Base-by-base conservation (phyloP, 192 early-diverging fungal genomes). In the Coemansia pectinata region DNA sequence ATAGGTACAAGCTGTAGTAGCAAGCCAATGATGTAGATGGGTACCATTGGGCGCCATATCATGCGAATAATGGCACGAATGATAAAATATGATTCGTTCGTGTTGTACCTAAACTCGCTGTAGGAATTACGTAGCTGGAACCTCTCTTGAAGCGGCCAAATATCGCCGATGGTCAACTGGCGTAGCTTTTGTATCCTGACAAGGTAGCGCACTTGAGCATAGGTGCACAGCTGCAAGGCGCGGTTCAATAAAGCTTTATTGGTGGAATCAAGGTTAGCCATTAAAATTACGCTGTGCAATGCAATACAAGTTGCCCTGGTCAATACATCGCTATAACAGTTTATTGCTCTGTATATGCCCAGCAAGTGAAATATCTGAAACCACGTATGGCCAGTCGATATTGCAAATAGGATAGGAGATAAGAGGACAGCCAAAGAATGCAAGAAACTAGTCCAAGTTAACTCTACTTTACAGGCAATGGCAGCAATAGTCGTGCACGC, bases 31-130 rank as follows among this genome's bases (percentile, higher is more conserved):
- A 71, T 41, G 38, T 73, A 81, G 15, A 73, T 19, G 3, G 74
- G 79, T 7, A 73, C 15, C 44, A 81, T 59, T 6, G 70, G 63
- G 3, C 71, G 70, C 79, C 74, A 81, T 8, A 67, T 62, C 67
- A 67, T 58, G 3, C 71, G 64, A 21, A 72, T 33, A n/a, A 81
- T 68, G 14, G 74, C 79, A 2, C 71, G 71, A 8, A 81, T 15
- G 5, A 81, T 53, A 65, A 81, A 81, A 11, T 76, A 41, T 2
- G 34, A 44, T 55, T 81, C 74, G 40, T 69, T 68, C 23, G 65
- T 55, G 50, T 81, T 45, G 62, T 81, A 81, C 39, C 29, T 59
- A 33, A 81, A 70, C 3, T 66, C 64, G 9, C 40, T 33, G 33
- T 57, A 48, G 1, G 69, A 52, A 15, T 27, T 29, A 7, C 39